Base-by-base conservation (phyloP, 2,329 filamentous ascomycete species). In the Talaromyces sp. region DNA sequence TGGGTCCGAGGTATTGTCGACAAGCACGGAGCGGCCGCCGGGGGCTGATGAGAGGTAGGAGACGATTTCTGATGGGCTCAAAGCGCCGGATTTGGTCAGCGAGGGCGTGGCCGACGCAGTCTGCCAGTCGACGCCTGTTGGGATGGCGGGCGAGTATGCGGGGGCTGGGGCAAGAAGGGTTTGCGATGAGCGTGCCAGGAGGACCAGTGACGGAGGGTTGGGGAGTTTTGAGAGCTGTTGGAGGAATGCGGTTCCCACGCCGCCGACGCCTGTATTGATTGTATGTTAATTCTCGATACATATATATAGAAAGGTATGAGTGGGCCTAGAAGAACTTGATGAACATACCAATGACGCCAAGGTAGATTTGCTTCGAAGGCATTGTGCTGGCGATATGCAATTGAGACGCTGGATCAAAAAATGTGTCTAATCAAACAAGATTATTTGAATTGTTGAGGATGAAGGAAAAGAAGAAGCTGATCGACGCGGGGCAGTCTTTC, bases 1-100 rank as follows among this genome's bases (percentile, higher is more conserved):
- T 68, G 93, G 88, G 67, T 91, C 92, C 77, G 90, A 95, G 57
- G 94, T 99, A 80, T 97, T 97, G 83, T 99, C 94, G 65, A 99
- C 88, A 31, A 99, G 81, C 51, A 99, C 82, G 50, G 89, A 87
- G 72, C 89, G 90, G 48, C 35, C 35, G 62, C 86, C 85, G 2
- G 92, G 91, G 0, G 91, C 89, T 50, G 84, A 83, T 61, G 87
- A 84, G 52, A 99, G 87, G 76, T 91, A 95, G 35, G 88, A 85
- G 65, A 88, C 85, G 43, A 95, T 83, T 68, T 93, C 83, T 50
- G 88, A 75, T 52, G 91, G 81, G 41, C 84, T 78, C 19, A 90
- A 83, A 10, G 74, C 66, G 26, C 71, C 74, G 7, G 70, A 69
- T 59, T 74, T 75, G 62, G 68, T 74, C 58, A 91, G 84, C 2